phyloP scores from a whole-genome alignment of 192 early-diverging fungal species.

The Backusella luteola region DNA sequence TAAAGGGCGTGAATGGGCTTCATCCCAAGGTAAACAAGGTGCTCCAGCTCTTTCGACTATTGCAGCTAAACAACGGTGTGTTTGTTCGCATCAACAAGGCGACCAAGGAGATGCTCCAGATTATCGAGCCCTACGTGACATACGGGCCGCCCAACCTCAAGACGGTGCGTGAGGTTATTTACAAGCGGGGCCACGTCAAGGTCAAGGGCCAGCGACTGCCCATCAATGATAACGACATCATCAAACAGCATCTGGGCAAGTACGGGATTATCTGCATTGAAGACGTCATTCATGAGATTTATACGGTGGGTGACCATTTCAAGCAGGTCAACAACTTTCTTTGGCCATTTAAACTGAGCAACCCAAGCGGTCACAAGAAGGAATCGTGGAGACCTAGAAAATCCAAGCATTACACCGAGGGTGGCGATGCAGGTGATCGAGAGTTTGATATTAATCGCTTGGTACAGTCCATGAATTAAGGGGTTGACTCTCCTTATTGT shows the following conservation, averaged over 20 bases:
- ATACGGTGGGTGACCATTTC: constrained; percentile 94
- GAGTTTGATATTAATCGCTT: constrained; percentile 95
- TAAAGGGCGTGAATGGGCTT: constrained; percentile 99
- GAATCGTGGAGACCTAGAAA: constrained; percentile 61
- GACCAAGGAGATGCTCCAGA: constrained; percentile 95
- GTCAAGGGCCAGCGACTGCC: constrained; percentile 96
- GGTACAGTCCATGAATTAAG: constrained; percentile 92
- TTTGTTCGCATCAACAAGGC: constrained; percentile 96
- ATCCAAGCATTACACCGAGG: constrained; percentile 92
- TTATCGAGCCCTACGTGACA: constrained; percentile 94
- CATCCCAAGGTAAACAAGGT: constrained; percentile 98
- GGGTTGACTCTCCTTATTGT: too few species aligned
- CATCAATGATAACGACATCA: constrained; percentile 93
- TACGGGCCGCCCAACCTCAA: constrained; percentile 96
- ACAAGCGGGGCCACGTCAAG: constrained; percentile 99
- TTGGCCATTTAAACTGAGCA: constrained; percentile 98
- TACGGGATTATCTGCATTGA: constrained; percentile 96
- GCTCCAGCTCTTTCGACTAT: constrained; percentile 95
- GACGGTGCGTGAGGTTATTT: constrained; percentile 96
- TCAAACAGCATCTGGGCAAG: constrained; percentile 88
- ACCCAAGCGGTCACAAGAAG: constrained; percentile 84
- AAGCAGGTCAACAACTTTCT: constrained; percentile 95
- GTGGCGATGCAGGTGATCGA: constrained; percentile 96
- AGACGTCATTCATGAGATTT: constrained; percentile 98
- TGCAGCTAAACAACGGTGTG: constrained; percentile 98